Conservation (phyloP, 202 grass and related monocot species). For the Zoysia matrella region DNA sequence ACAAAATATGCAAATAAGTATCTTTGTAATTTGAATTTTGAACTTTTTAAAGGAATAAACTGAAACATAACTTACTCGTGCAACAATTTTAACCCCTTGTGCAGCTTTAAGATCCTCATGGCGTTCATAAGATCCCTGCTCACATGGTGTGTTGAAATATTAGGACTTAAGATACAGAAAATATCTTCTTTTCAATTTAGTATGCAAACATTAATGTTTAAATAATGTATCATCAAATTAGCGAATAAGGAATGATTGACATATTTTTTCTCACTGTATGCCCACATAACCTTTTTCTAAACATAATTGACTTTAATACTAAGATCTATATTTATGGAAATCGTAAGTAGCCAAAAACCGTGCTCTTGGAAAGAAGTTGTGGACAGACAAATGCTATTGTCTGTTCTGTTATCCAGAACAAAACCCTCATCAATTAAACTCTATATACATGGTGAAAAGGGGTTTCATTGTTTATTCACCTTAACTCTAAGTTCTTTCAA, state of each 20-base stretch:
- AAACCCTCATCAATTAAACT: not conserved
- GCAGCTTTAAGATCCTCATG: slow-evolving; percentile 76
- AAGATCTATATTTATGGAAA: not conserved
- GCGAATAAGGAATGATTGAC: not conserved
- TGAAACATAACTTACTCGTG: slow-evolving; percentile 32
- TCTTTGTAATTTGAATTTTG: not conserved
- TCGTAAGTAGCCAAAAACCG: no score
- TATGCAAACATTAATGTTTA: not conserved
- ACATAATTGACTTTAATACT: not conserved
- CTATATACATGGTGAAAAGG: not conserved
- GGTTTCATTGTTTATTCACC: not conserved
- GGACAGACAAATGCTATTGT: no score
- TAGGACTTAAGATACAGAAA: not conserved
- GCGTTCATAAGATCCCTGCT: slow-evolving; percentile 63
- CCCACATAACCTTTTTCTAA: not conserved
- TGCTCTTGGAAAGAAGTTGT: no score
- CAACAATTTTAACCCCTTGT: slow-evolving; percentile 76
- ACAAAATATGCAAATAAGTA: not conserved
- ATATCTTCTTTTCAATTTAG: not conserved
- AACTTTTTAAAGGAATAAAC: not conserved
- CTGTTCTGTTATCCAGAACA: not conserved
- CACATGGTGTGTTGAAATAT: not conserved
- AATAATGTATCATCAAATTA: not conserved
- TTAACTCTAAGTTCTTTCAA: slow-evolving; percentile 30
- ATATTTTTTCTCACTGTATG: not conserved